Percentiles rank a stretch among this genome's conserved stretches.
phyloP scores from a whole-genome alignment of 768 basidiomycete species.

The Sporobolomyces pararoseus region DNA sequence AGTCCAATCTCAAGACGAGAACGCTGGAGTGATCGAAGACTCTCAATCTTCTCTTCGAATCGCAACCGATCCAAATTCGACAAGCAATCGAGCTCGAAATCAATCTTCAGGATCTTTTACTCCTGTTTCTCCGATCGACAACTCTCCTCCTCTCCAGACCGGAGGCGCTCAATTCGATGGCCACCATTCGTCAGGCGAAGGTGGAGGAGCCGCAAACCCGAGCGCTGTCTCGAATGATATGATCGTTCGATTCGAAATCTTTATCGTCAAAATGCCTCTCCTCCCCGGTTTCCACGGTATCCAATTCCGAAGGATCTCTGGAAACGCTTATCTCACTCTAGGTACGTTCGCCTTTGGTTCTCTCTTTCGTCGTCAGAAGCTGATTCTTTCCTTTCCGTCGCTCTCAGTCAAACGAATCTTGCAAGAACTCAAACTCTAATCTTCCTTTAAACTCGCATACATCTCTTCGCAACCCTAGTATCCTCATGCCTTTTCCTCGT shows the following conservation, averaged over 20 bases:
- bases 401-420: constrained; percentile 40
- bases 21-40: constrained; percentile 4
- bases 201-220: constrained; percentile 52
- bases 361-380: no score
- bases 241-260: constrained; percentile 92
- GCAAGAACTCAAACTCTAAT: constrained; percentile 39
- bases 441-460: background rate
- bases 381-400: no score
- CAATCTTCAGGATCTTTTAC: constrained; percentile 40
- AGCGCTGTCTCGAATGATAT: constrained; percentile 54
- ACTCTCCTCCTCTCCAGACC: background rate
- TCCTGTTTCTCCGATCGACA: constrained; percentile 27
- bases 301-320: constrained; percentile 84
- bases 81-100: background rate
- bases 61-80: background rate
- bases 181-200: constrained; percentile 53
- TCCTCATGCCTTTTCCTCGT: no score
- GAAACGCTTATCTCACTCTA: constrained; percentile 92
- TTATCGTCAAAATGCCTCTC: constrained; percentile 94
- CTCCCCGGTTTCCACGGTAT: constrained; percentile 68
- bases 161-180: constrained; percentile 52
- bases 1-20: constrained; percentile 4
- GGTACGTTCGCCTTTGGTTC: constrained; percentile 47
- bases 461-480: no score
- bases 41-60: constrained; percentile 26